Conservation (phyloP, 2,329 filamentous ascomycete genomes). For the Cercospora janseana region DNA sequence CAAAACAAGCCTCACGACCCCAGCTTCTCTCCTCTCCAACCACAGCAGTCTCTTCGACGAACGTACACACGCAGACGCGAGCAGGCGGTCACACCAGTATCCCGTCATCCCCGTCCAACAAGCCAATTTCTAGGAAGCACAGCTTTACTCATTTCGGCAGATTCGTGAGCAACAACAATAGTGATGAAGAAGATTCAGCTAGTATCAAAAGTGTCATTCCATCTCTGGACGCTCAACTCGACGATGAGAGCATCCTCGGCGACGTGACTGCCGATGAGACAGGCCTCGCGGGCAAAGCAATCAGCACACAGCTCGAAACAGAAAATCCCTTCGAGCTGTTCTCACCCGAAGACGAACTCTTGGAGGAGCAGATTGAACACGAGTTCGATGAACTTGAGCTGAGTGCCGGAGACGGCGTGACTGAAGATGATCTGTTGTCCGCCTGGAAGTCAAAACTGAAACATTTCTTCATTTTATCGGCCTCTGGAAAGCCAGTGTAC, state of each 20-base stretch:
- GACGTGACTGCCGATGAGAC: conserved; percentile 64
- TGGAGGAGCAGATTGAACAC: conserved; percentile 65
- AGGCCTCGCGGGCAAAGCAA: conserved; percentile 66
- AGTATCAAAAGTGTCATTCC: conserved; percentile 67
- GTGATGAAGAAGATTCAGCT: conserved; percentile 61
- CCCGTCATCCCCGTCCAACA: conserved; percentile 31
- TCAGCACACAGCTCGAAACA: conserved; percentile 60
- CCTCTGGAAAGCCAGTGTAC: conserved; percentile 95
- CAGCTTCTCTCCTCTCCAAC: conserved; percentile 65
- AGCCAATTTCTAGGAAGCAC: conserved; percentile 41
- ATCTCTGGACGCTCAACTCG: conserved; percentile 61
- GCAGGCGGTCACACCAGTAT: conserved; percentile 50
- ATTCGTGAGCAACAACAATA: conserved; percentile 48
- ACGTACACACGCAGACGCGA: conserved; percentile 73
- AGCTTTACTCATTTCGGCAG: conserved; percentile 42
- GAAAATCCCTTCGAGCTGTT: conserved; percentile 61
- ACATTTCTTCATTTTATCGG: conserved; percentile 94
- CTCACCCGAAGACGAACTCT: conserved; percentile 46
- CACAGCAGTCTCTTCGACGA: conserved; percentile 78
- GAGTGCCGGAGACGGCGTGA: conserved; percentile 52
- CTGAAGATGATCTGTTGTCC: conserved; percentile 59
- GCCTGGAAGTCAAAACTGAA: conserved; percentile 92
- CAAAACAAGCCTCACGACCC: conserved; percentile 40
- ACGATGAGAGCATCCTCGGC: conserved; percentile 78
- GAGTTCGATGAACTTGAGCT: conserved; percentile 78